Base-by-base conservation (phyloP, 371 early-diverging fungal species). In the Mucor velutinosus region DNA sequence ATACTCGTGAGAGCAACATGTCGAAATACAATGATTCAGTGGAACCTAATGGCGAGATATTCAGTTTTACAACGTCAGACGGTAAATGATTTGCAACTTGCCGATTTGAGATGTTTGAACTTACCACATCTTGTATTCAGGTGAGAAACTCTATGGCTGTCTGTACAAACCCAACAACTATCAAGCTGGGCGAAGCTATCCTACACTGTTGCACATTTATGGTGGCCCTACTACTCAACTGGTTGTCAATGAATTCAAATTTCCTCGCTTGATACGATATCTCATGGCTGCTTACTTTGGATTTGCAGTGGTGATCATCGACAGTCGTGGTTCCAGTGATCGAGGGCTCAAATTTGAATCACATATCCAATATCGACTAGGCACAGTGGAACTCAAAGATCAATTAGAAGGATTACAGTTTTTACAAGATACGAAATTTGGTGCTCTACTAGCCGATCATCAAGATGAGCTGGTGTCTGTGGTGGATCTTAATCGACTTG, bases 321-420 rank as follows among this genome's bases (percentile, higher is more conserved):
- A 94, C 64, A 87, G 90, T 4, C 87, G 93, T 21, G 94, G 94
- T 0, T 89, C 92, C 1, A 79, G 82, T 19, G 88, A 90, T 60
- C 84, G 92, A 2, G 94, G 94, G 0, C 53, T 87, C 0, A 71
- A 58, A n/a, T 93, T 92, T 69, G 94, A 93, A 65, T 72, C 89
- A 0, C 67, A 73, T 56, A 74, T 94, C 7, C 73, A 82, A 10
- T 41, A 75, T 30, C 76, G 73, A 1, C 69, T 94, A 67, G 93
- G 92, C 0, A 74, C 72, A 15, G 84, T 91, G 1, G 92, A 92
- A 76, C 71, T 94, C 14, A 74, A 77, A 25, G 94, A 94, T 72
- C 92, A 92, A 61, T 83, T 92, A 7, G 87, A 85, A 12, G 92
- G 89, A 0, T 57, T 94, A 12, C 66, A 83, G 53, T 84, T 80